These are phyloP conservation scores for Myotisia sp. DNA, from an alignment of 2,329 filamentous ascomycete genomes.

Conservation along the genomic window DNA sequence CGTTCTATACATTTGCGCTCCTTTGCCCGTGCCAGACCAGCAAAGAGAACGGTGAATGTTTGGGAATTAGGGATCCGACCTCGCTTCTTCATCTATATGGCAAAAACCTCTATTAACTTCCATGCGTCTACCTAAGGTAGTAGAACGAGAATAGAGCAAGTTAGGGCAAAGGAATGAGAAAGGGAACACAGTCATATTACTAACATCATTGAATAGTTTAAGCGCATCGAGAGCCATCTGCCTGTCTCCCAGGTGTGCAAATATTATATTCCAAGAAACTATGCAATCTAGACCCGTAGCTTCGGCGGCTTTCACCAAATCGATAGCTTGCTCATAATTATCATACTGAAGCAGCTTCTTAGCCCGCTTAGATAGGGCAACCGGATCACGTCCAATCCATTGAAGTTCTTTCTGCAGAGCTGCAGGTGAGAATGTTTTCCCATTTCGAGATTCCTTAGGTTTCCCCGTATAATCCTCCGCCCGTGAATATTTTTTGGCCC, in stretches of 20 bases:
- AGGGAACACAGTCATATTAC: conserved; percentile 13
- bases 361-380: conserved; percentile 57
- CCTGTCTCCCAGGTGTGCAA: conserved; percentile 54
- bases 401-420: conserved; percentile 43
- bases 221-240: conserved; percentile 50
- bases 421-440: too few species aligned
- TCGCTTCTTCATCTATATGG: conserved; percentile 77
- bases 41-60: conserved; percentile 73
- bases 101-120: conserved; percentile 7
- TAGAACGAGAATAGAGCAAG: not conserved
- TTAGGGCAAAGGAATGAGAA: not conserved
- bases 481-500: not conserved
- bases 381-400: conserved; percentile 50
- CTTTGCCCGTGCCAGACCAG: conserved; percentile 47
- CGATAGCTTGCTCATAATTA: conserved; percentile 51
- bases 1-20: conserved; percentile 47
- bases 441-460: conserved; percentile 12
- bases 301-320: conserved; percentile 50
- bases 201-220: conserved; percentile 76
- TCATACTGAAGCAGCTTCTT: conserved; percentile 44
- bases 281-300: conserved; percentile 49
- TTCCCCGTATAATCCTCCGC: not conserved
- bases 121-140: too few species aligned
- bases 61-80: conserved; percentile 62
- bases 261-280: conserved; percentile 79